A percentile compares a stretch with the other conserved stretches of the same genome.
These are phyloP conservation scores for Ophiocordyceps camponoti-floridani DNA, from an alignment of 2,329 filamentous ascomycete species.

Conservation along the genomic window DNA sequence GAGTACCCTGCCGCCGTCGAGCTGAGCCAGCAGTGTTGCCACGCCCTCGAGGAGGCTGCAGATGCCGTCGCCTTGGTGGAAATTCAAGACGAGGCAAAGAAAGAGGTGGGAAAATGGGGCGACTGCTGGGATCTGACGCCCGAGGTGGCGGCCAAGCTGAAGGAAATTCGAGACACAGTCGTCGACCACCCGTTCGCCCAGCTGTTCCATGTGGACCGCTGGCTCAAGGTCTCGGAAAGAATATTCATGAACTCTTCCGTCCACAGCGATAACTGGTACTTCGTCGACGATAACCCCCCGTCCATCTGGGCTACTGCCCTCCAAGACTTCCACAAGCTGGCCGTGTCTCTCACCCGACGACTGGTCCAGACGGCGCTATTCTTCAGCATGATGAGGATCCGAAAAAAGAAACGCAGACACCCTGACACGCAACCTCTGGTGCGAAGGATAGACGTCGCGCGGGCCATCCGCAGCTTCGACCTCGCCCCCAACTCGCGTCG, in stretches of 20 bases:
- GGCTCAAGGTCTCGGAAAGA: conserved; percentile 44
- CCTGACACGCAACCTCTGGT: conserved; percentile 16
- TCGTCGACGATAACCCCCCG: conserved; percentile 41
- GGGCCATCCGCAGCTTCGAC: conserved; percentile 28
- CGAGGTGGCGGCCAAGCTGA: conserved; percentile 14
- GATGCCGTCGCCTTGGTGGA: conserved; percentile 48
- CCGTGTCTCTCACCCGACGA: conserved; percentile 48
- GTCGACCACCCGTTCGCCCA: conserved; percentile 23
- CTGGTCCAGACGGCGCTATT: conserved; percentile 53
- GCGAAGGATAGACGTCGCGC: conserved; percentile 25
- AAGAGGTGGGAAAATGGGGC: conserved; percentile 43
- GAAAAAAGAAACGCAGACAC: conserved; percentile 23
- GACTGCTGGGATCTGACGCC: conserved; percentile 46
- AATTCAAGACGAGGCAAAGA: conserved; percentile 39
- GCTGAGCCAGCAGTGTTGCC: conserved; percentile 46
- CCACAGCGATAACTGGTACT: conserved; percentile 49
- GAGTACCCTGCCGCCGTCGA: conserved; percentile 59
- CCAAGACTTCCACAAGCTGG: conserved; percentile 55
- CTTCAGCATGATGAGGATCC: conserved; percentile 50
- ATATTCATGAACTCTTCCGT: conserved; percentile 60
- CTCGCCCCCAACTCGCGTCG: conserved; percentile 17
- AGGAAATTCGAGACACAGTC: conserved; percentile 6
- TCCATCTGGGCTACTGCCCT: conserved; percentile 59
- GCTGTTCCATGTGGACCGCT: conserved; percentile 40
- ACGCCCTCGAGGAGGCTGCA: conserved; percentile 48